Evolutionary conservation across 257 asterid species (phyloP).

Genomic region (Ilex aquifolium): DNA sequence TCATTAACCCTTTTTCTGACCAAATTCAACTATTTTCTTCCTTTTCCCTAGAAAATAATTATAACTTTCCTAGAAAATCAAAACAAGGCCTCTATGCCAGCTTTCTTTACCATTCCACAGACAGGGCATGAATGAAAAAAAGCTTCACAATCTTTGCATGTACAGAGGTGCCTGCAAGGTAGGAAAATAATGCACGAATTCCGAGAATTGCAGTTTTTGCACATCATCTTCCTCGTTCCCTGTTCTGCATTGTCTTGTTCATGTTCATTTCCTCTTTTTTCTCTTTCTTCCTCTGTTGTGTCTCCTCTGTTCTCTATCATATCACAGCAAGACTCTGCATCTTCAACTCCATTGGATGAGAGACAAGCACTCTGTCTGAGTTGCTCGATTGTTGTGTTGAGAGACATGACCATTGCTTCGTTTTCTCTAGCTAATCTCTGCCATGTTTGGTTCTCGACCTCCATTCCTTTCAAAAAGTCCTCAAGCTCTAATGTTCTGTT

Average conservation of each 20-base stretch:
- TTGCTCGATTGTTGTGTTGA: constrained; percentile 46
- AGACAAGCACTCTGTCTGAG: constrained; percentile 30
- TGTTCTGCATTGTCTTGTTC: not conserved
- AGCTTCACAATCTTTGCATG: constrained; percentile 55
- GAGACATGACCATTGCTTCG: constrained; percentile 39
- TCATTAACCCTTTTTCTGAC: not conserved
- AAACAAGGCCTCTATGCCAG: constrained; percentile 48
- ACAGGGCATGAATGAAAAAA: constrained; percentile 63
- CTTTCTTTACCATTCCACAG: constrained; percentile 50
- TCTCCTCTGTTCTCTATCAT: not conserved
- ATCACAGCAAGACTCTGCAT: constrained; percentile 56
- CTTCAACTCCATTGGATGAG: constrained; percentile 33
- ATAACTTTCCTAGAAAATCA: constrained; percentile 10
- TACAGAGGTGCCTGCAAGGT: constrained; percentile 78
- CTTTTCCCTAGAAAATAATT: not conserved
- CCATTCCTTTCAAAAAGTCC: constrained; percentile 28
- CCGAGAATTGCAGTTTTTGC: constrained; percentile 49
- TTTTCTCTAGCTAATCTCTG: constrained; percentile 45
- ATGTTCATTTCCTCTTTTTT: not conserved
- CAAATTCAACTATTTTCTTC: not conserved
- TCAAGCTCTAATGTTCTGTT: constrained; percentile 46
- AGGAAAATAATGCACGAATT: constrained; percentile 52
- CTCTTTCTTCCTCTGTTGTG: not conserved
- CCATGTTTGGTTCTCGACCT: constrained; percentile 55
- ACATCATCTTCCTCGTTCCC: constrained; percentile 23